A percentile compares a stretch with the other conserved stretches of the same genome.
phyloP scores from a whole-genome alignment of 371 early-diverging fungal species.

The Mucor sp. region DNA sequence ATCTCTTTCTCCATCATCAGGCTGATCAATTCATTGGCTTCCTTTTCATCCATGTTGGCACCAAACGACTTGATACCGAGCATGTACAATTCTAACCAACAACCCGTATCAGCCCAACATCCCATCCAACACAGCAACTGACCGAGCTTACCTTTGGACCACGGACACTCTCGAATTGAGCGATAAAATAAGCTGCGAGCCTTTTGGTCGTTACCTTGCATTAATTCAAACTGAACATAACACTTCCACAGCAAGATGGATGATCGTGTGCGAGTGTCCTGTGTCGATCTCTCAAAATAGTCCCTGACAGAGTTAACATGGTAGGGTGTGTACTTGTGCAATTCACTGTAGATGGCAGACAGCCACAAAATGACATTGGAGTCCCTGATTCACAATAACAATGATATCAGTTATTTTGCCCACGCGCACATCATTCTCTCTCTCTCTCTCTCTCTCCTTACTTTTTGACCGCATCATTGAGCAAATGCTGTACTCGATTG shows the following conservation, averaged over 20 bases:
- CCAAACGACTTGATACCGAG: slow-evolving; percentile 50
- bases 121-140: too few relatives aligned
- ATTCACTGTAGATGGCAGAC: slow-evolving; percentile 63
- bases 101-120: neutral
- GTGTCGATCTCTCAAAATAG: slow-evolving; percentile 62
- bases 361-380: slow-evolving; percentile 62
- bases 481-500: slow-evolving; percentile 59
- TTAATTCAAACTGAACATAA: slow-evolving; percentile 61
- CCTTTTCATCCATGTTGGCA: slow-evolving; percentile 45
- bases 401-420: neutral
- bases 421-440: too few relatives aligned
- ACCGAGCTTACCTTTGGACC: slow-evolving; percentile 63
- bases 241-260: slow-evolving; percentile 63
- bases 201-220: slow-evolving; percentile 32
- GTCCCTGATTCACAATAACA: slow-evolving; percentile 26
- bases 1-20: slow-evolving; percentile 73
- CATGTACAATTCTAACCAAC: slow-evolving; percentile 53
- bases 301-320: slow-evolving; percentile 60
- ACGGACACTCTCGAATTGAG: slow-evolving; percentile 68
- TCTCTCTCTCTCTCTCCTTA: slow-evolving; percentile 14
- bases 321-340: slow-evolving; percentile 60
- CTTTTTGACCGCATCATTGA: slow-evolving; percentile 45
- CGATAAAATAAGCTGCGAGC: slow-evolving; percentile 61
- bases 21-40: slow-evolving; percentile 54
- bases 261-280: slow-evolving; percentile 49